Evolutionary conservation across 768 basidiomycete genomes (phyloP).

Genomic region (Lactarius evosmus): DNA sequence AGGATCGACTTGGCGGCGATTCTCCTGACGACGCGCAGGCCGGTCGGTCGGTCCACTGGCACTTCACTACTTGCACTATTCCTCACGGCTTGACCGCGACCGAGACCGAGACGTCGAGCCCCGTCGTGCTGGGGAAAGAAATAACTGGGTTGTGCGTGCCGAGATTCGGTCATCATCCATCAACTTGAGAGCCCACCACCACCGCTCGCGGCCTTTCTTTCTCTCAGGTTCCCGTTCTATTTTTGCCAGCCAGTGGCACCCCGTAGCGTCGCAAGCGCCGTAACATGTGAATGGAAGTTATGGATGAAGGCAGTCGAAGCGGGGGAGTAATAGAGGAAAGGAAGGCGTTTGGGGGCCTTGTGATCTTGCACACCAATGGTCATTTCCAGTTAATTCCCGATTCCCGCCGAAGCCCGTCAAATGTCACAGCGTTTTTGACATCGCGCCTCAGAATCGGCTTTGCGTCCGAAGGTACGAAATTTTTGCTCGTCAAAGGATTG

Average conservation of each 20-base stretch:
- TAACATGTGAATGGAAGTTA: neutral
- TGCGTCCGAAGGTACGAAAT: neutral
- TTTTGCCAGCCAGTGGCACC: neutral
- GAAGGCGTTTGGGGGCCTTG: neutral
- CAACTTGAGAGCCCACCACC: neutral
- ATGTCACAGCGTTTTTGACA: neutral
- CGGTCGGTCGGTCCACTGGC: neutral
- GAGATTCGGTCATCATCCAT: neutral
- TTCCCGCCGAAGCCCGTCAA: neutral
- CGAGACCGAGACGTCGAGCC: neutral
- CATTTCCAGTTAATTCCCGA: too few species aligned
- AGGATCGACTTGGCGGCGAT: neutral
- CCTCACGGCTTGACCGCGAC: neutral
- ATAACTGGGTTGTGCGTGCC: neutral
- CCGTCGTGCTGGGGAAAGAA: neutral
- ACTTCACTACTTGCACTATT: neutral
- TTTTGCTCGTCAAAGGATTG: neutral
- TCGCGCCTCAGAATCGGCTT: neutral
- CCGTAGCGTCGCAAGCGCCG: neutral
- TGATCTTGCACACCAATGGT: neutral
- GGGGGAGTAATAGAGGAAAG: neutral
- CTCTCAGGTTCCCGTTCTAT: too few species aligned
- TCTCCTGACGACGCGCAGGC: neutral
- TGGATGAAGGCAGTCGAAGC: too few species aligned
- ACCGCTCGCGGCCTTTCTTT: too few species aligned